Evolutionary conservation across 345 rosid species (phyloP).

Genomic region (Balakata baccata): DNA sequence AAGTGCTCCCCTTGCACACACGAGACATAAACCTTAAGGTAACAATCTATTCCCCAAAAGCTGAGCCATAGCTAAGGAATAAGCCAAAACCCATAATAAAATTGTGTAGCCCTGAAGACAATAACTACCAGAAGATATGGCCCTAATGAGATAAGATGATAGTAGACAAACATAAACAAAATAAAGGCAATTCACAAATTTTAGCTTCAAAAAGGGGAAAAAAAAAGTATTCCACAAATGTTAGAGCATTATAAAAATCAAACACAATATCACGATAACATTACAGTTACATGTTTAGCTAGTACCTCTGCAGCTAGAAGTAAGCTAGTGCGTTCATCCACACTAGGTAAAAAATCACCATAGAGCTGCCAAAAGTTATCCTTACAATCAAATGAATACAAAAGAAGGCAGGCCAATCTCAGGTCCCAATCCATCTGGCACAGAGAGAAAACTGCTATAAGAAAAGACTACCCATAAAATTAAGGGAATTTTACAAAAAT

Average conservation of each 20-base stretch:
- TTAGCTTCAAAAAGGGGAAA: too few relatives aligned
- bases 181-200: not conserved
- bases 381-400: slow-evolving; percentile 66
- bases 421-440: slow-evolving; percentile 94
- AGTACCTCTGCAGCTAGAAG: slow-evolving; percentile 91
- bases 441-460: slow-evolving; percentile 16
- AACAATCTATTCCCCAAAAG: too few relatives aligned
- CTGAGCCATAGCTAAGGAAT: too few relatives aligned
- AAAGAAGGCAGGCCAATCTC: slow-evolving; percentile 85
- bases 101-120: not conserved
- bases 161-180: not conserved
- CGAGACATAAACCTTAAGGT: too few relatives aligned
- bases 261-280: not conserved
- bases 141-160: not conserved
- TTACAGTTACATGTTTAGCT: not conserved
- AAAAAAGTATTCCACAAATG: too few relatives aligned
- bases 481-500: too few relatives aligned
- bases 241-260: not conserved
- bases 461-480: not conserved
- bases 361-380: slow-evolving; percentile 91
- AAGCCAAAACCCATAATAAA: not conserved
- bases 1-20: too few relatives aligned
- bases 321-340: slow-evolving; percentile 81
- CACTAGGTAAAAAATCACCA: slow-evolving; percentile 82
- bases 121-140: not conserved